Evolutionary conservation across 495 filamentous ascomycete species (phyloP), one percentile per base, ranked within the genome.

Genomic region (Podospora tetraspora): DNA sequence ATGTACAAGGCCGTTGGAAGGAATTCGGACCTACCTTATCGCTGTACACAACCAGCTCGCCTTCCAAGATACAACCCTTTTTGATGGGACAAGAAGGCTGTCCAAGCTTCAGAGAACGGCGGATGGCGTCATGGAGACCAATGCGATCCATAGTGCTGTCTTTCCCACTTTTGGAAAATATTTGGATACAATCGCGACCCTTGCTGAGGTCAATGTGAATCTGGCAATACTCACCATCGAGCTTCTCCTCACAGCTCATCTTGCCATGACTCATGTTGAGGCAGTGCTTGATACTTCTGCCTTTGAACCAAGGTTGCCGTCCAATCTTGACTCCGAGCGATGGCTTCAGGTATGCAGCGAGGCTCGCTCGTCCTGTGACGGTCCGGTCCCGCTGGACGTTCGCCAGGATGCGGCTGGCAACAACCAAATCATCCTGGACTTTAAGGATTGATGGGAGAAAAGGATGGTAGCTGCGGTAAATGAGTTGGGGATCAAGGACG

Each of bases 101-200:
- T 3, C 85, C 86, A 22, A 94, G 81, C 63, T 81, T 81, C 23
- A 94, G 78, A 4, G 87, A 85, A 5, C 85, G 75, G 29, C 76
- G 78, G 57, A 90, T 85, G 0, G 80, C 72, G 5, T 76, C 76
- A 67, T 92, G 85, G 21, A 95, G 77, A 10, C 79, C 83, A 24
- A 73, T 73, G 29, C 90, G 84, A 76, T 96, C 93, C 59, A 75
- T 63, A 0, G 92, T 96, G 9, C 92, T 94, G 69, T 96, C 91
- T 72, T 94, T 94, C 52, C 93, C 92, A 68, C 91, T 94, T 77
- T 97, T 97, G 10, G 92, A 95, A 73, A 96, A 96, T 29, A 97
- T 92, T 59, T 89, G 88, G 10, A 96, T 88, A 32, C 83, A 81
- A 3, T 82, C 65, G 0, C 73, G 72, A 9, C 72, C 72, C 59